Base-by-base conservation (phyloP, 1,139 yeast species). In the Suhomyces anneliseae region DNA sequence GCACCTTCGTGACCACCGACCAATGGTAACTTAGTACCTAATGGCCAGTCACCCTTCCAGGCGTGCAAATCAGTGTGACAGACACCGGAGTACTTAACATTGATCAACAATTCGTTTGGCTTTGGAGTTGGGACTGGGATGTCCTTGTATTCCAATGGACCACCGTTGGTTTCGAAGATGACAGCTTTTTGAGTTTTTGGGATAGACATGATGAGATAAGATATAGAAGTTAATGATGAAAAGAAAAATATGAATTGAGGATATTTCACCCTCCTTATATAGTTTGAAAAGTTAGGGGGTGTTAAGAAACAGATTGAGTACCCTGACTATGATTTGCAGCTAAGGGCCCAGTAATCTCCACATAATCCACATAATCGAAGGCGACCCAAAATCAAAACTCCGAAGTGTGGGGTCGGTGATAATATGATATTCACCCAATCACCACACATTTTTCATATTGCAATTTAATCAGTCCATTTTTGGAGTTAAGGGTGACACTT, bases 1-100 rank as follows among this genome's bases (percentile, higher is more conserved):
- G 90, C 90, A 72, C 93, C 93, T 71, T 85, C 92, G 65, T 85
- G 92, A 60, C 92, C 92, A 59, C 90, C 90, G 40, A 86, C 88
- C 54, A 85, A 72, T 34, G 90, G 90, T 55, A 84, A 74, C 65
- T 85, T 85, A 53, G 81, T 76, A 45, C 63, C 76, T 58, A 83
- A 69, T 50, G 90, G 90, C 90, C 90, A 83, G 64, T 85, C 90
- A 64, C 90, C 90, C 61, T 83, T 80, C 88, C 89, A 85, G 40
- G 89, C 90, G 67, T 85, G 90, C 61, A 85, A 76, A 64, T 85
- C 90, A 40, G 90, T 85, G 71, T 85, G 90, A 65, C 90, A 85
- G 42, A 85, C 90, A 69, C 90, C 90, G 9, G 90, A 84, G 71
- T 83, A 85, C 67, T 82, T 82, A 61, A 85, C 81, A 60, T 85